Conservation (phyloP, 164 flowering plant species). For the Houttuynia cordata region DNA sequence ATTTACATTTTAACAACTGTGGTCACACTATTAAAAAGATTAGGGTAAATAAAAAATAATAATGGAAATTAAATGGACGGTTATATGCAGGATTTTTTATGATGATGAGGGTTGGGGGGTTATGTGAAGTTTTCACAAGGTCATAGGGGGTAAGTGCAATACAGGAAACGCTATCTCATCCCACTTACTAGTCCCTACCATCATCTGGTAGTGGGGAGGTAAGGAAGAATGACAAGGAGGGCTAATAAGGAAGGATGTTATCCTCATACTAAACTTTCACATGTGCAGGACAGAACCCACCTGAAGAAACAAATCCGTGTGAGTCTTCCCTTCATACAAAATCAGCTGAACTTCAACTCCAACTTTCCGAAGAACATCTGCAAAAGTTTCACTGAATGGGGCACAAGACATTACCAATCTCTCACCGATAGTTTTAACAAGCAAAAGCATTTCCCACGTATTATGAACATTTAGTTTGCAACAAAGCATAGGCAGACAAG, state of each 20-base stretch:
- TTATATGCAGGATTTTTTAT: no score
- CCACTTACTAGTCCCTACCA: neutral
- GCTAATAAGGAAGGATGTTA: neutral
- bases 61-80: no score
- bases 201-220: neutral
- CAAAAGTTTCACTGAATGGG: conserved; percentile 54
- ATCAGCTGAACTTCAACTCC: conserved; percentile 64
- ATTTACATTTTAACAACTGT: no score
- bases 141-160: no score
- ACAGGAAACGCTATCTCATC: neutral
- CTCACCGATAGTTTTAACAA: neutral
- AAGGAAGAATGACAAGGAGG: no score
- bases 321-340: conserved; percentile 75
- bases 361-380: conserved; percentile 36
- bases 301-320: conserved; percentile 90
- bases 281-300: conserved; percentile 20
- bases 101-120: no score
- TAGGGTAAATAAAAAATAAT: no score
- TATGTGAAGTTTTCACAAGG: no score
- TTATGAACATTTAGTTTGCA: neutral
- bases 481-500: no score
- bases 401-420: neutral
- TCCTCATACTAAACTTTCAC: neutral
- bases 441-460: neutral
- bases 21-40: no score